phyloP scores from a whole-genome alignment of 805 yeast genomes.

The Yarrowia sp. region DNA sequence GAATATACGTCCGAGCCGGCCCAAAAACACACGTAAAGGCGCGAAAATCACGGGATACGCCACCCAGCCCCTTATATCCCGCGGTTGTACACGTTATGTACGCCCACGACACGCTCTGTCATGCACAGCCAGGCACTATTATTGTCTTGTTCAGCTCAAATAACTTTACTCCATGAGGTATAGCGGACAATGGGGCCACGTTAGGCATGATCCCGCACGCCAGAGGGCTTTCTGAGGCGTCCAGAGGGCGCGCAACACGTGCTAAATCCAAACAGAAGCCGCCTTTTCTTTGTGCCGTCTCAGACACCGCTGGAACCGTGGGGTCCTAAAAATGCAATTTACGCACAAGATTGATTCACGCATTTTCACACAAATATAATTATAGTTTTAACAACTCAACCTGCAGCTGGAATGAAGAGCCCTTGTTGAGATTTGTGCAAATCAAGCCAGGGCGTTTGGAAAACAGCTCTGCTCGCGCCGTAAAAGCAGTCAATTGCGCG shows the following conservation, averaged over 20 bases:
- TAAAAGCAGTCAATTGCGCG: neutral
- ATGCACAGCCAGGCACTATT: conserved; percentile 5
- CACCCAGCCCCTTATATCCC: neutral
- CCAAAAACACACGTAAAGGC: no score
- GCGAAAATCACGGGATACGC: no score
- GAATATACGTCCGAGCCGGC: no score
- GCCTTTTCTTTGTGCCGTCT: no score
- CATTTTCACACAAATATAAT: neutral
- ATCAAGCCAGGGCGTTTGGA: neutral
- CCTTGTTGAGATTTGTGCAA: neutral
- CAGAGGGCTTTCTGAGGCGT: no score
- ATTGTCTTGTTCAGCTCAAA: neutral
- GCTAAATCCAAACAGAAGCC: no score
- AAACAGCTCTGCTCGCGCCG: no score
- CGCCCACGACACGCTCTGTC: neutral
- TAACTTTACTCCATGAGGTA: neutral
- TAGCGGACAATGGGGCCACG: neutral
- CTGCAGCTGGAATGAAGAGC: conserved; percentile 27
- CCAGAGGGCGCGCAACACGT: no score
- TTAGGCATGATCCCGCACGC: neutral
- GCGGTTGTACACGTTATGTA: neutral
- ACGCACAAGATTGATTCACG: no score
- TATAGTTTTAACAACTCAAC: neutral
- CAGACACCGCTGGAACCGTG: no score
- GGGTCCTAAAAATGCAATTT: no score